phyloP scores from a whole-genome alignment of 148 eudicot species.

The Rhododendron mucronatum region DNA sequence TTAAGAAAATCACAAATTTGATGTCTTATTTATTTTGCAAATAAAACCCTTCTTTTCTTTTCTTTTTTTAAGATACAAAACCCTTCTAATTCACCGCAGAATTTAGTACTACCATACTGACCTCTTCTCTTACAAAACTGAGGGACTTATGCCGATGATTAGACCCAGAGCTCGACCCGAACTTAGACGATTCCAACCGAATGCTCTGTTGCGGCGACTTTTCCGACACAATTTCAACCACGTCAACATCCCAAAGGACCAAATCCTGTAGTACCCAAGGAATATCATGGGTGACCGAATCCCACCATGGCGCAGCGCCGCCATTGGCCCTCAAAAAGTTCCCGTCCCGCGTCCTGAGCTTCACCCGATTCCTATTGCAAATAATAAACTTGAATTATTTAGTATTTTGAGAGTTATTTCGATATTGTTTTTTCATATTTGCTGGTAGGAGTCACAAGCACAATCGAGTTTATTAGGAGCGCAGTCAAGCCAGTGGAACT shows the following conservation, averaged over 20 bases:
- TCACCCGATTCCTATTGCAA: conserved; percentile 16
- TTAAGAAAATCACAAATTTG: too few species aligned
- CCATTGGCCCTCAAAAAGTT: conserved; percentile 64
- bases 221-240: conserved; percentile 31
- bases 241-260: conserved; percentile 67
- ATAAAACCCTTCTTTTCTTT: too few species aligned
- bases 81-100: not conserved
- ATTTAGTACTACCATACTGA: conserved; percentile 1
- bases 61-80: too few species aligned
- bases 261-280: conserved; percentile 57
- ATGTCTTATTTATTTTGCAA: too few species aligned
- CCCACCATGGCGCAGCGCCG: conserved; percentile 72
- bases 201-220: not conserved
- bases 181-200: conserved; percentile 17
- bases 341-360: conserved; percentile 42
- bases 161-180: conserved; percentile 25
- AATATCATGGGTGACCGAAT: conserved; percentile 67
- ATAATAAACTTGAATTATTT: not conserved
- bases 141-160: conserved; percentile 15
- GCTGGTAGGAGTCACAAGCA: not conserved
- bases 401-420: not conserved
- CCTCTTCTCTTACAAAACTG: conserved; percentile 43
- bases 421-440: too few species aligned
- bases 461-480: not conserved
- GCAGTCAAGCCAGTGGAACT: not conserved